phyloP scores from a whole-genome alignment of 805 yeast genomes.

The Wickerhamiella parazyma region DNA sequence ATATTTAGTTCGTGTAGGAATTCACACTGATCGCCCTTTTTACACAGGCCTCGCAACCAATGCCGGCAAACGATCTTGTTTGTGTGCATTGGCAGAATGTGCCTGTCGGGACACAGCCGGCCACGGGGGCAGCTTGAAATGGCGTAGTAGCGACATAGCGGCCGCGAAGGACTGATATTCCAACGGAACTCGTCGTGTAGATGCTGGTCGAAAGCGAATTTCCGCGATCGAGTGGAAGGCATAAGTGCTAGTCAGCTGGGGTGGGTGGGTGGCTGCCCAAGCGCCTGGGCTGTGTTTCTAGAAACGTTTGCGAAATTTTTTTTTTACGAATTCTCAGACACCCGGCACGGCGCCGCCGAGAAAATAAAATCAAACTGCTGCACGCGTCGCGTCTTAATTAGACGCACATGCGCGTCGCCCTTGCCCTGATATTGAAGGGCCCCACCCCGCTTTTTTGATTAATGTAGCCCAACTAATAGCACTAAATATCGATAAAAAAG shows the following conservation, averaged over 20 bases:
- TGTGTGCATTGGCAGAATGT: slow-evolving; percentile 49
- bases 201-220: slow-evolving; percentile 68
- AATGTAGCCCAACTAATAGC: no score
- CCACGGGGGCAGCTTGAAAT: slow-evolving; percentile 75
- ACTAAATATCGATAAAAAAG: no score
- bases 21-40: slow-evolving; percentile 93
- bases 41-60: slow-evolving; percentile 95
- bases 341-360: no score
- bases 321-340: no score
- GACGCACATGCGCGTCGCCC: neutral
- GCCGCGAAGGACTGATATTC: slow-evolving; percentile 79
- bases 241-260: neutral
- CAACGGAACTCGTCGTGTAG: slow-evolving; percentile 66
- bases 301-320: no score
- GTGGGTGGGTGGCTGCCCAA: no score
- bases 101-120: slow-evolving; percentile 73
- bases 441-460: no score
- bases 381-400: neutral
- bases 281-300: no score
- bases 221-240: slow-evolving; percentile 30
- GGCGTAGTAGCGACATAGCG: slow-evolving; percentile 65
- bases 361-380: no score
- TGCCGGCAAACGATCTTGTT: slow-evolving; percentile 91
- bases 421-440: neutral
- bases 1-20: slow-evolving; percentile 89